phyloP scores from a whole-genome alignment of 2,329 filamentous ascomycete genomes.

The Stagonosporopsis chrysanthemi region DNA sequence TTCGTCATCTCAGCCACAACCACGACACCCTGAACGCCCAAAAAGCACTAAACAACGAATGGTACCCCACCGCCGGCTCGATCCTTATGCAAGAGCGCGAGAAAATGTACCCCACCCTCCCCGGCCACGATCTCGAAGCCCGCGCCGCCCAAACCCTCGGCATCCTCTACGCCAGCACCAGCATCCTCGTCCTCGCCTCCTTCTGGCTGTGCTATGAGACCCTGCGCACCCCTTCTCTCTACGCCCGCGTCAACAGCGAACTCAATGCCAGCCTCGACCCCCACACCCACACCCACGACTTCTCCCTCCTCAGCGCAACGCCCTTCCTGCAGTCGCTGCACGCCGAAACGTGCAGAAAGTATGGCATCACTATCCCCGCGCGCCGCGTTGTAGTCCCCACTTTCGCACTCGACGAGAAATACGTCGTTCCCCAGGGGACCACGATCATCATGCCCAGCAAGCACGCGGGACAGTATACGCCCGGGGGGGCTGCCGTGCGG shows the following conservation, averaged over 20 bases:
- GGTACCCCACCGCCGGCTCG: slow-evolving; percentile 25
- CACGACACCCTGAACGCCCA: slow-evolving; percentile 9
- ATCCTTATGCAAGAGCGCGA: slow-evolving; percentile 26
- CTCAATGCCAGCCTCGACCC: not conserved
- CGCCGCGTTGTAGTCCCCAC: slow-evolving; percentile 12
- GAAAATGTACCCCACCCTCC: slow-evolving; percentile 19
- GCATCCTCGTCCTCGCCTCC: slow-evolving; percentile 21
- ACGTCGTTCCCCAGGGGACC: slow-evolving; percentile 20
- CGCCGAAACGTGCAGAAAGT: slow-evolving; percentile 23
- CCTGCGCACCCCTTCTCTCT: slow-evolving; percentile 6
- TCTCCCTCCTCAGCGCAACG: slow-evolving; percentile 19
- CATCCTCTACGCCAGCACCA: slow-evolving; percentile 25
- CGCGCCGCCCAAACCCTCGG: slow-evolving; percentile 26
- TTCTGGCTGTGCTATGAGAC: slow-evolving; percentile 31
- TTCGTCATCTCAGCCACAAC: slow-evolving; percentile 11
- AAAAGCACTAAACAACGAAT: slow-evolving; percentile 3
- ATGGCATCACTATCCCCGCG: slow-evolving; percentile 15
- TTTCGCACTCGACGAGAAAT: slow-evolving; percentile 23
- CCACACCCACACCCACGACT: not conserved
- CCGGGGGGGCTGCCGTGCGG: slow-evolving; percentile 4
- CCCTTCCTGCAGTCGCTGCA: slow-evolving; percentile 28
- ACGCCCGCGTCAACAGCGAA: not conserved
- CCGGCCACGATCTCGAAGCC: slow-evolving; percentile 20
- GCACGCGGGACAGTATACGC: slow-evolving; percentile 14
- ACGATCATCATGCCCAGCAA: slow-evolving; percentile 21